These are phyloP conservation scores for Venturiaceae sp. DNA, from an alignment of 2,329 filamentous ascomycete species.

Conservation along the genomic window DNA sequence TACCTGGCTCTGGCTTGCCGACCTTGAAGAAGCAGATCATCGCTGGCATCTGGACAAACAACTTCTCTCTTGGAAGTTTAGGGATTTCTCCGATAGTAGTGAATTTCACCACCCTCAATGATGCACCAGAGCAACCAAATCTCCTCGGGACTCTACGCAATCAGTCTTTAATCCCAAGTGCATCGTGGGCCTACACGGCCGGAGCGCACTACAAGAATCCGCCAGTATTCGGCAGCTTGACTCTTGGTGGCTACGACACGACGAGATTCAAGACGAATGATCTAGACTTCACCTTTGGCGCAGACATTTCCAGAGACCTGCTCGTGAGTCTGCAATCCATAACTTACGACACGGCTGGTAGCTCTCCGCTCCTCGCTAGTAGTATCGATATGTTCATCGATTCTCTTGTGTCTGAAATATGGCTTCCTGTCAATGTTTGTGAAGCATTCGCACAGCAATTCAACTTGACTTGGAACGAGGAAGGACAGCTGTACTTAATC, in stretches of 20 bases:
- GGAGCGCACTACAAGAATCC: conserved; percentile 8
- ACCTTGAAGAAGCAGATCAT: conserved; percentile 3
- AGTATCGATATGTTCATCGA: conserved; percentile 45
- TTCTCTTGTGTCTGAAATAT: conserved; percentile 24
- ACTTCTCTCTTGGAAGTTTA: conserved; percentile 6
- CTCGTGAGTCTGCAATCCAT: conserved; percentile 9
- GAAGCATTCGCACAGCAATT: conserved; percentile 22
- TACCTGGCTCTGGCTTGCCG: conserved; percentile 2
- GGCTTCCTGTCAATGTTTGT: conserved; percentile 21
- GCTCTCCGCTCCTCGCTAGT: conserved; percentile 14
- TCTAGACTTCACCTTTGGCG: conserved; percentile 11
- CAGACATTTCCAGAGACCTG: conserved; percentile 13
- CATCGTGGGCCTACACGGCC: conserved; percentile 15
- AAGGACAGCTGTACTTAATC: conserved; percentile 19
- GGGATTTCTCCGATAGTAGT: background rate
- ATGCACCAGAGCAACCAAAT: background rate
- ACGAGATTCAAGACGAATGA: conserved; percentile 13
- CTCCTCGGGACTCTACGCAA: conserved; percentile 11
- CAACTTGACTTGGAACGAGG: conserved; percentile 18
- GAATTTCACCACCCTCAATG: conserved; percentile 5
- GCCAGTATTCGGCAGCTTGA: conserved; percentile 12
- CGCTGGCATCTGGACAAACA: conserved; percentile 6
- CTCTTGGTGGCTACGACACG: conserved; percentile 15
- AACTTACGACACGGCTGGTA: conserved; percentile 13
- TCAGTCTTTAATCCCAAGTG: conserved; percentile 12